Evolutionary conservation across 2,329 filamentous ascomycete genomes (phyloP).

Genomic region (Epichloe hybrida): DNA sequence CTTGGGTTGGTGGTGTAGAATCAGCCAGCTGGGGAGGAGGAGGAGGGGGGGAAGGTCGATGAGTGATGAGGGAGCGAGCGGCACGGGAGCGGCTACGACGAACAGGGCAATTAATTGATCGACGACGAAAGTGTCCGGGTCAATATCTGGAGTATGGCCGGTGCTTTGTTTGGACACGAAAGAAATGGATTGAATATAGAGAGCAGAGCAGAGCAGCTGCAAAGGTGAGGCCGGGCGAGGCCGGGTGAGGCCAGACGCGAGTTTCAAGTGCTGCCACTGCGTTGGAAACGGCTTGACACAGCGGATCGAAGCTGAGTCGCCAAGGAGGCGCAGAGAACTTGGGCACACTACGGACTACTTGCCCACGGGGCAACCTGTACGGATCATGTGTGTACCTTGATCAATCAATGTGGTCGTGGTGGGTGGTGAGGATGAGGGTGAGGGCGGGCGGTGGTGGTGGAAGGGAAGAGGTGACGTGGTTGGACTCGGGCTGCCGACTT

Average conservation of each 20-base stretch:
- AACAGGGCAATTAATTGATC: no score
- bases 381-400: background rate
- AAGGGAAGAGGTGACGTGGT: no score
- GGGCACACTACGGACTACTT: no score
- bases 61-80: no score
- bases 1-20: no score
- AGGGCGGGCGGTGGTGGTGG: no score
- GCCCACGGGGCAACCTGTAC: no score
- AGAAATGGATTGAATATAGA: background rate
- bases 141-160: no score
- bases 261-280: background rate
- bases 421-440: background rate
- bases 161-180: background rate
- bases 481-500: background rate
- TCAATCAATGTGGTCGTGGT: background rate
- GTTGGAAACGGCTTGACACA: constrained; percentile 1
- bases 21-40: no score
- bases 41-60: accelerated
- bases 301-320: background rate
- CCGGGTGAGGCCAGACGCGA: background rate
- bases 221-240: background rate
- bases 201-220: no score
- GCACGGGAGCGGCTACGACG: no score
- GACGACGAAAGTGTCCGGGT: no score
- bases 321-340: background rate